A percentile compares a stretch with the other conserved stretches of the same genome.
phyloP scores from a whole-genome alignment of 2,329 filamentous ascomycete genomes.

The Diplodia mutila region DNA sequence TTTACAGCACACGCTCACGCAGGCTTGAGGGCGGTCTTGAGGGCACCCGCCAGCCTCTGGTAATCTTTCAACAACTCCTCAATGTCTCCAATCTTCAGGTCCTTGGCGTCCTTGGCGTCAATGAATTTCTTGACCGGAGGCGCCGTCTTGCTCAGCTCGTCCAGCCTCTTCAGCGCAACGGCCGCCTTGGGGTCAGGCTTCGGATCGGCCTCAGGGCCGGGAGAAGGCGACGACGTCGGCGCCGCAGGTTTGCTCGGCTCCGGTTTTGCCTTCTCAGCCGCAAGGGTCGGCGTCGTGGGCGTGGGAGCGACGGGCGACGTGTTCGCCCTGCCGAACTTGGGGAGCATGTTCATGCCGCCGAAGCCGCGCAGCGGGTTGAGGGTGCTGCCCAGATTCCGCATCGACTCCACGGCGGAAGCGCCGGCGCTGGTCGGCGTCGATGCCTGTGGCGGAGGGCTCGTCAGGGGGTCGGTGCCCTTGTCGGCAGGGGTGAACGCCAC shows the following conservation, averaged over 20 bases:
- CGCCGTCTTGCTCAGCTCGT: constrained; percentile 49
- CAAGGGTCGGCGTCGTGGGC: constrained; percentile 30
- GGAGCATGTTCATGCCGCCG: constrained; percentile 72
- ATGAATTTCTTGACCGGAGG: constrained; percentile 54
- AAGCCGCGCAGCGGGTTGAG: constrained; percentile 83
- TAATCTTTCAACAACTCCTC: constrained; percentile 52
- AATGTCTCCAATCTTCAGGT: constrained; percentile 53
- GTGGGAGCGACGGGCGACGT: constrained; percentile 46
- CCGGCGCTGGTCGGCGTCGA: constrained; percentile 29
- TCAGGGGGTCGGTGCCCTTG: constrained; percentile 26
- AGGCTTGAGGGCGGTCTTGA: constrained; percentile 37
- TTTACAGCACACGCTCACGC: background rate
- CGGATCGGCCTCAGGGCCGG: constrained; percentile 29
- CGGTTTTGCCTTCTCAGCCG: background rate
- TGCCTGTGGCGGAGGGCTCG: constrained; percentile 31
- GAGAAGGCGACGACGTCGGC: background rate
- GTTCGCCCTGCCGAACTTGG: constrained; percentile 69
- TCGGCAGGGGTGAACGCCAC: constrained; percentile 51
- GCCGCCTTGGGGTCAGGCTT: constrained; percentile 42
- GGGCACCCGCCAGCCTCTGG: constrained; percentile 48
- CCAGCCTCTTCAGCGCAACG: constrained; percentile 50
- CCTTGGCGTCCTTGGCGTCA: constrained; percentile 50
- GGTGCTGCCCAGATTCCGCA: constrained; percentile 78
- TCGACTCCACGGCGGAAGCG: constrained; percentile 74
- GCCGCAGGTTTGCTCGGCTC: background rate